Percentiles rank a stretch among this genome's conserved stretches.
Conservation (phyloP, 352 stramenopile genomes). For the Phytophthora megakarya region DNA sequence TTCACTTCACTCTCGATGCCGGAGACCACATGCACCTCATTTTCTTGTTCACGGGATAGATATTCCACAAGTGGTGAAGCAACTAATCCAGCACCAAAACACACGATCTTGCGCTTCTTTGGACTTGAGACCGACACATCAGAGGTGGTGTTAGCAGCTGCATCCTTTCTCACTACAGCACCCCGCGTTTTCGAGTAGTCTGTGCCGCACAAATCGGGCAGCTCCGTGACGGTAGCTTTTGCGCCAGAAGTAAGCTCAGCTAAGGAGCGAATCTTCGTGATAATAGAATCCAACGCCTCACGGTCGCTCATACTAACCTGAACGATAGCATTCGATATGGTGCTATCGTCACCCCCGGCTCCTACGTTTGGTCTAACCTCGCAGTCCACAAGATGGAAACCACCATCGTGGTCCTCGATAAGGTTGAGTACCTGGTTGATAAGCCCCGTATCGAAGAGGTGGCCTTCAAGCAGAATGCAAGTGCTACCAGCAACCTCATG, state of each 20-base stretch:
- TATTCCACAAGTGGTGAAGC: constrained; percentile 87
- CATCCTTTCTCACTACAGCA: constrained; percentile 55
- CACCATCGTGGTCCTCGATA: constrained; percentile 87
- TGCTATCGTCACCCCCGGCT: constrained; percentile 32
- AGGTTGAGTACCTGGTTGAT: constrained; percentile 97
- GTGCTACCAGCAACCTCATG: constrained; percentile 79
- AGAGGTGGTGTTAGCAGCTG: constrained; percentile 38
- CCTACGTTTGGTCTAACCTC: constrained; percentile 86
- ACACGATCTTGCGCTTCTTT: constrained; percentile 86
- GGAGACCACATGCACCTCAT: constrained; percentile 80
- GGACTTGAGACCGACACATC: constrained; percentile 55
- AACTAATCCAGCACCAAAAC: constrained; percentile 87
- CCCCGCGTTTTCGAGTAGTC: constrained; percentile 77
- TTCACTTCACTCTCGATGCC: constrained; percentile 74
- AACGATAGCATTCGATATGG: constrained; percentile 76
- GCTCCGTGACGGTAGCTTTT: constrained; percentile 82
- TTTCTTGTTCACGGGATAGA: constrained; percentile 69
- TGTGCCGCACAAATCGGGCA: constrained; percentile 78
- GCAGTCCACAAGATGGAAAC: constrained; percentile 93
- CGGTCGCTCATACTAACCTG: constrained; percentile 80
- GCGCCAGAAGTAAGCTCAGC: constrained; percentile 84
- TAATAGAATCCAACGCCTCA: constrained; percentile 81
- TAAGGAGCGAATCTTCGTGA: constrained; percentile 86
- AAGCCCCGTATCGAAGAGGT: constrained; percentile 96
- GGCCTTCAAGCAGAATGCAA: constrained; percentile 86